Evolutionary conservation across 202 grass and related monocot species (phyloP).

Genomic region (Setaria italica): DNA sequence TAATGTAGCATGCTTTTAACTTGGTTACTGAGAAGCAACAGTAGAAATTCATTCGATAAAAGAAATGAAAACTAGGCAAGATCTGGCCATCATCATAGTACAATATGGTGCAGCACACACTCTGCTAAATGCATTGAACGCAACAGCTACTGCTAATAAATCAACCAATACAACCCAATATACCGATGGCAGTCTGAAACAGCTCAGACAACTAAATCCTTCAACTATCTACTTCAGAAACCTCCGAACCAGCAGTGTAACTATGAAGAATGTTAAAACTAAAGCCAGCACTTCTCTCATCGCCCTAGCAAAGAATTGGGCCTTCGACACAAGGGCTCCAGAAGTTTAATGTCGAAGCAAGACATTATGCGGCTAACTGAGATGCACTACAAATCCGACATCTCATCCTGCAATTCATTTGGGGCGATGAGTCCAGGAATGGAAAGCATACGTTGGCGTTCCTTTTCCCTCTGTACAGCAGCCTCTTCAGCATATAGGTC

Average conservation of each 20-base stretch:
- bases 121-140: constrained; percentile 51
- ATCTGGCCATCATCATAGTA: background rate
- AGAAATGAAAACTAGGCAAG: background rate
- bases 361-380: background rate
- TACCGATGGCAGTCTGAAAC: constrained; percentile 46
- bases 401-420: constrained; percentile 76
- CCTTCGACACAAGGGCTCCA: constrained; percentile 25
- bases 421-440: constrained; percentile 76
- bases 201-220: constrained; percentile 35
- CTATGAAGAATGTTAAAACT: constrained; percentile 31
- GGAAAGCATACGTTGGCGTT: constrained; percentile 69
- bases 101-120: background rate
- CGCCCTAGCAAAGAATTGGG: constrained; percentile 26
- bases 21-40: background rate
- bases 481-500: constrained; percentile 78
- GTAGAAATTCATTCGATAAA: background rate
- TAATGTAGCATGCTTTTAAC: background rate
- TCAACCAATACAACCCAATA: constrained; percentile 31
- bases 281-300: constrained; percentile 47
- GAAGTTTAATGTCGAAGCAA: constrained; percentile 30
- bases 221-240: constrained; percentile 49
- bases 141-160: constrained; percentile 46
- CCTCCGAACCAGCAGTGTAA: constrained; percentile 38
- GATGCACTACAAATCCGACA: constrained; percentile 62
- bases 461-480: constrained; percentile 64